Percentiles rank a stretch among this genome's conserved stretches.
These are phyloP conservation scores for Puya raimondii DNA, from an alignment of 176 grass and related monocot genomes.

Conservation along the genomic window DNA sequence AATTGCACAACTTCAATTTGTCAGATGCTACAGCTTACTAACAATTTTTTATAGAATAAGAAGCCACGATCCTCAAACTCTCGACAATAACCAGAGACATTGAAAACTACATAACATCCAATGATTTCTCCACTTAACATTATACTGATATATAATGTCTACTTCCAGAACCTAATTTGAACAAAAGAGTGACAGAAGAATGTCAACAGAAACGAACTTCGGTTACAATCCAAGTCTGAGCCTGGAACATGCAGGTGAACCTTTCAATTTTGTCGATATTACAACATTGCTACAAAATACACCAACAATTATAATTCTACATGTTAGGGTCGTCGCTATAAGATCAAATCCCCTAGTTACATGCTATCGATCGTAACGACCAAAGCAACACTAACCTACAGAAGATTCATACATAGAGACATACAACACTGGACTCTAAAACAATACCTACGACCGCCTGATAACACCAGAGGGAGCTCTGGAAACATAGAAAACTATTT, in stretches of 20 bases:
- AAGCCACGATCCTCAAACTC: too few relatives aligned
- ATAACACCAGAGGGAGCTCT: background rate
- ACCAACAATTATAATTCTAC: background rate
- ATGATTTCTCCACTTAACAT: too few relatives aligned
- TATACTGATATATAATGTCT: too few relatives aligned
- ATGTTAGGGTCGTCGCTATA: background rate
- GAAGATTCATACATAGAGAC: background rate
- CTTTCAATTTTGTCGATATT: background rate
- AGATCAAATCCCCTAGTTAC: conserved; percentile 2
- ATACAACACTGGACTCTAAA: background rate
- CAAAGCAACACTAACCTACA: conserved; percentile 1
- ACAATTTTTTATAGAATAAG: too few relatives aligned
- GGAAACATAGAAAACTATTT: background rate
- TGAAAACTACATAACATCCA: too few relatives aligned
- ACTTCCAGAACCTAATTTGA: too few relatives aligned
- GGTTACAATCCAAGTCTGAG: background rate
- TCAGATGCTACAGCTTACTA: too few relatives aligned
- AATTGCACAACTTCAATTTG: too few relatives aligned
- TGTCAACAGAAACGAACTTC: background rate
- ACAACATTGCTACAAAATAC: background rate
- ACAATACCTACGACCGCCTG: background rate
- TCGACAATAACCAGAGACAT: too few relatives aligned
- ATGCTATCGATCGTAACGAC: background rate
- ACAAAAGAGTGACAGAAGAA: background rate
- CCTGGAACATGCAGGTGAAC: background rate